phyloP scores from a whole-genome alignment of 345 rosid genomes.

The Salix dunnii region DNA sequence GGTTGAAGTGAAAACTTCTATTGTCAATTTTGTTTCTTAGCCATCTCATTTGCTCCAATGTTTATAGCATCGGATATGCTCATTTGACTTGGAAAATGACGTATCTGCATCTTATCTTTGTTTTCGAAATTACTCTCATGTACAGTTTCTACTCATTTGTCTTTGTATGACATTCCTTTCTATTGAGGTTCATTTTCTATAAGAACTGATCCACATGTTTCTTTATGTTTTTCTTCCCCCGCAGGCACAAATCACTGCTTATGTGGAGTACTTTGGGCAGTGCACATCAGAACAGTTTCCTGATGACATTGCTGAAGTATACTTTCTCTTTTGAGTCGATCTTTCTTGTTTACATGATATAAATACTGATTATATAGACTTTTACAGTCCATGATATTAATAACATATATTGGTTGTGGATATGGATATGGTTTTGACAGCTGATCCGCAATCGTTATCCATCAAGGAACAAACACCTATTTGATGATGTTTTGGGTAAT shows the following conservation, averaged over 20 bases:
- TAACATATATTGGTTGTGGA: slow-evolving; percentile 18
- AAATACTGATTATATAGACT: neutral
- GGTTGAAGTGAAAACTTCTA: neutral
- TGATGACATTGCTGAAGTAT: slow-evolving; percentile 92
- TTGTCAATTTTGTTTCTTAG: neutral
- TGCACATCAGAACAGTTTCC: slow-evolving; percentile 91
- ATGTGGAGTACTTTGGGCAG: slow-evolving; percentile 89
- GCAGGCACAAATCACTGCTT: slow-evolving; percentile 88
- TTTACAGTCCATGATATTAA: neutral
- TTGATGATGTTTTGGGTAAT: slow-evolving; percentile 91
- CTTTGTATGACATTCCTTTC: neutral
- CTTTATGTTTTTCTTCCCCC: slow-evolving; percentile 1
- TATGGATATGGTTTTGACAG: slow-evolving; percentile 41
- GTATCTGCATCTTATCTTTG: neutral
- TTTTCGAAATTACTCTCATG: neutral
- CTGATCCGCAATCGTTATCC: slow-evolving; percentile 83
- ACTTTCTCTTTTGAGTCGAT: slow-evolving; percentile 5
- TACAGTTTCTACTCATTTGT: neutral
- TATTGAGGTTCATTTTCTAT: slow-evolving; percentile 1
- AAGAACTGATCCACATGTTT: slow-evolving; percentile 2
- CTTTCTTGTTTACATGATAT: slow-evolving; percentile 1
- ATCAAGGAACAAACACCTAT: slow-evolving; percentile 66
- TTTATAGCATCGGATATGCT: neutral
- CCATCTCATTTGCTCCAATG: neutral
- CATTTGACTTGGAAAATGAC: neutral